Evolutionary conservation across 345 rosid genomes (phyloP).

Genomic region (Ceriops tagal): DNA sequence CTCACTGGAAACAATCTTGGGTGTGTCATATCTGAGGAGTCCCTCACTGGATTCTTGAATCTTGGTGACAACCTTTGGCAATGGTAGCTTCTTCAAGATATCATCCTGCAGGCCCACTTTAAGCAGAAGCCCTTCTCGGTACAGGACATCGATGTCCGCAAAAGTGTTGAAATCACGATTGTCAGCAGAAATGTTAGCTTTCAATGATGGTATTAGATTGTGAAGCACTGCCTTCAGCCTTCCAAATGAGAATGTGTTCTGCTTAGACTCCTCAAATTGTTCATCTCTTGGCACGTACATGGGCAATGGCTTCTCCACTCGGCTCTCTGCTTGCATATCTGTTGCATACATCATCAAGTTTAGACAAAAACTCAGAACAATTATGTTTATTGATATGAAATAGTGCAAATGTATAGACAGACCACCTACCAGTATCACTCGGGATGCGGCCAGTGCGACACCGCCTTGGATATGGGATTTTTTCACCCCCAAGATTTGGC

Average conservation of each 20-base stretch:
- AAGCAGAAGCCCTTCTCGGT: slow-evolving; percentile 85
- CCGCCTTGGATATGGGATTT: slow-evolving; percentile 77
- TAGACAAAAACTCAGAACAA: not conserved
- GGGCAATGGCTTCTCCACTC: slow-evolving; percentile 91
- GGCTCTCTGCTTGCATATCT: slow-evolving; percentile 71
- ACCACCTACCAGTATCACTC: slow-evolving; percentile 45
- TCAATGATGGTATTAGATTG: slow-evolving; percentile 66
- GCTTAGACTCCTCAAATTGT: slow-evolving; percentile 83
- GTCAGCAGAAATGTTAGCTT: slow-evolving; percentile 71
- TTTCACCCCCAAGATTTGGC: slow-evolving; percentile 67
- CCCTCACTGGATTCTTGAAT: slow-evolving; percentile 73
- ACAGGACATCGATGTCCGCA: slow-evolving; percentile 76
- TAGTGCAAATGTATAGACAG: not conserved
- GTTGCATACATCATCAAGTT: not conserved
- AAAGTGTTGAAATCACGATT: slow-evolving; percentile 62
- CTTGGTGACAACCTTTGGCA: slow-evolving; percentile 56
- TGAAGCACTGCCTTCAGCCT: slow-evolving; percentile 81
- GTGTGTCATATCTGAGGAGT: slow-evolving; percentile 79
- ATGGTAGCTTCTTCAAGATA: slow-evolving; percentile 60
- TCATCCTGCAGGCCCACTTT: slow-evolving; percentile 78
- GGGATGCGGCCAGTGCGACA: slow-evolving; percentile 87
- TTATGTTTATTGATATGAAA: not conserved
- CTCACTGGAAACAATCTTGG: slow-evolving; percentile 85
- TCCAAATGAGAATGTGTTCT: slow-evolving; percentile 59
- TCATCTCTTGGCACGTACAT: slow-evolving; percentile 94